Evolutionary conservation across 805 yeast species (phyloP).

Genomic region (Jamesozyma spencerorum): DNA sequence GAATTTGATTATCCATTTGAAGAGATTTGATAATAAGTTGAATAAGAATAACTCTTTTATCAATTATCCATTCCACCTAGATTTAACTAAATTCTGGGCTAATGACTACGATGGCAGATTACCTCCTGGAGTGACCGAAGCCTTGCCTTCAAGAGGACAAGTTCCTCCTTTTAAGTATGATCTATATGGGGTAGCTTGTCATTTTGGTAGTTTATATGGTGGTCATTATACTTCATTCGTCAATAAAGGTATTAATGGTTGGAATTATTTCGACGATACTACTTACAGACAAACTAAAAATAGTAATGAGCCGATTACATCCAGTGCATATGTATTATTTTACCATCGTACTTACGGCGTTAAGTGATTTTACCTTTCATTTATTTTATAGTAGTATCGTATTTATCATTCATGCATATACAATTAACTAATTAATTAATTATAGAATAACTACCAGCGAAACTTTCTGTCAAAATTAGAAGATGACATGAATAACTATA

Average conservation of each 20-base stretch:
- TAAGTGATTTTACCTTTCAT: not conserved
- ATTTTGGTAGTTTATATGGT: slow-evolving; percentile 69
- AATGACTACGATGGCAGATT: slow-evolving; percentile 27
- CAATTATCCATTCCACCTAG: slow-evolving; percentile 57
- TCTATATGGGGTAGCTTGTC: slow-evolving; percentile 75
- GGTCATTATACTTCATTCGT: slow-evolving; percentile 88
- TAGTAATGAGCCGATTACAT: slow-evolving; percentile 47
- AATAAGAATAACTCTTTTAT: slow-evolving; percentile 56
- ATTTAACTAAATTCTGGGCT: slow-evolving; percentile 63
- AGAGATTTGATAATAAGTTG: slow-evolving; percentile 53
- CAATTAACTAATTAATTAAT: too few relatives aligned
- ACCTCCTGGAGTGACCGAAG: slow-evolving; percentile 26
- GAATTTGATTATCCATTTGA: slow-evolving; percentile 70
- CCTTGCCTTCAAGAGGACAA: slow-evolving; percentile 64
- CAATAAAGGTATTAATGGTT: slow-evolving; percentile 51
- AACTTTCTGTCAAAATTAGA: too few relatives aligned
- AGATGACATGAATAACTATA: too few relatives aligned
- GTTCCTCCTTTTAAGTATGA: slow-evolving; percentile 70
- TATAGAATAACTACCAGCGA: too few relatives aligned
- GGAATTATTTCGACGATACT: slow-evolving; percentile 82
- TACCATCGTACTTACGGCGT: slow-evolving; percentile 40
- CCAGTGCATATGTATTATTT: slow-evolving; percentile 77
- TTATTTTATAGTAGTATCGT: not conserved
- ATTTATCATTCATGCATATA: too few relatives aligned
- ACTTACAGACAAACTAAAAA: slow-evolving; percentile 47